Evolutionary conservation across 768 basidiomycete species (phyloP), one percentile per base, ranked within the genome.

Genomic region (Crepidotus variabilis): DNA sequence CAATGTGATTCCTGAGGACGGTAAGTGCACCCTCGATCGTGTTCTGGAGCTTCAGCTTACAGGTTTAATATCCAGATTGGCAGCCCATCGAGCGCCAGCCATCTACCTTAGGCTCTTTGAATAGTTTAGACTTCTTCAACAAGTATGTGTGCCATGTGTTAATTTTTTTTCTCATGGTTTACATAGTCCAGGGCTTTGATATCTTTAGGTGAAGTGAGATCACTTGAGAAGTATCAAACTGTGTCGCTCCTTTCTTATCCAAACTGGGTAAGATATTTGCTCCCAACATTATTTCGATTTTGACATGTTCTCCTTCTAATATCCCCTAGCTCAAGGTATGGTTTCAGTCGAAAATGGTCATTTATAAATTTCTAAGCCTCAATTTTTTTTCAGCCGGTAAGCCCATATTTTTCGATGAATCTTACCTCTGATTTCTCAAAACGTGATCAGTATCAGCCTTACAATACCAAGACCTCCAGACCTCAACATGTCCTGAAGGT

Each of bases 401-500:
- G 39, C 13, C 5, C 39, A 16, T 11, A 43, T 16, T 43, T 20
- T 11, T 14, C 13, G 39, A 16, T 11, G 13, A 21, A 48, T 47
- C 55, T 22, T 49, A 32, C 13, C 39, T 16, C 11, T 43, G n/a
- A 43, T 43, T 14, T 43, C 18, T 39, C 23, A 18, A 4, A 28
- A 28, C 28, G 28, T 4, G 28, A 28, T 8, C 43, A 56, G 55
- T 50, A 56, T 45, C 49, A 43, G 10, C 24, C 33, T 28, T 50
- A 36, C n/a, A 56, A 56, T 34, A 22, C 16, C n/a, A 35, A 35
- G 39, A 35, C 47, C 21, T 48, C 47, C 39, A 47, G 55, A 23
- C 55, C 55, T 32, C 22, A 56, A 21, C 28, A 50, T 33, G 35
- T 56, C 43, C 50, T 50, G 7, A 56, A 56, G 49, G 55, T 56